Percentiles rank a stretch among this genome's conserved stretches.
These are phyloP conservation scores for Delonix regia DNA, from an alignment of 306 rosid species.

Conservation along the genomic window DNA sequence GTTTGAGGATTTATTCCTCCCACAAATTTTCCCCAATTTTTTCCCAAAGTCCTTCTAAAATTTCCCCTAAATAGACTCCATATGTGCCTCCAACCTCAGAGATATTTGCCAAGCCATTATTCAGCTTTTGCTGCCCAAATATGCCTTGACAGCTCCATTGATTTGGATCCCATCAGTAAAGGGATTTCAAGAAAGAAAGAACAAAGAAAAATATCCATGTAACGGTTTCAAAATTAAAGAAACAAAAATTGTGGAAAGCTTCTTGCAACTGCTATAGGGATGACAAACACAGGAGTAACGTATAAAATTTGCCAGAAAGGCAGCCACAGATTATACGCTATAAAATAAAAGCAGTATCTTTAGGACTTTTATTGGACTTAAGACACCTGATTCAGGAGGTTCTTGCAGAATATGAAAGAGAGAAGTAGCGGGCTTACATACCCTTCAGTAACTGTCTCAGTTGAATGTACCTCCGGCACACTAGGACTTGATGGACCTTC, in stretches of 20 bases:
- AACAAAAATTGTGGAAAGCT: background rate
- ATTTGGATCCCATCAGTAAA: background rate
- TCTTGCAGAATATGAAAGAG: constrained; percentile 9
- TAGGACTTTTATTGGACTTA: background rate
- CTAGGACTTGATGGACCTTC: constrained; percentile 32
- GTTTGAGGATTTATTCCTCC: background rate
- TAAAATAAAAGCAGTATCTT: background rate
- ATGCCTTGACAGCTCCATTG: background rate
- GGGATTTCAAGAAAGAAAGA: constrained; percentile 7
- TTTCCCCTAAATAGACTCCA: background rate
- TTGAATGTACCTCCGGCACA: constrained; percentile 38
- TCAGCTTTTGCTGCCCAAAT: background rate
- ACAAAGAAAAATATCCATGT: background rate
- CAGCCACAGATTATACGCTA: background rate
- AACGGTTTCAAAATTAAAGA: background rate
- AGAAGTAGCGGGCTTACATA: constrained; percentile 45
- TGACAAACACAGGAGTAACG: too few relatives aligned
- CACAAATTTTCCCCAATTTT: background rate
- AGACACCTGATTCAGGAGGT: background rate
- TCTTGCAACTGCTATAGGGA: background rate
- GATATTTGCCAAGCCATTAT: background rate
- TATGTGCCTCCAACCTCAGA: background rate
- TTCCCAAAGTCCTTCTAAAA: background rate
- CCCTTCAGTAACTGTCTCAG: constrained; percentile 41
- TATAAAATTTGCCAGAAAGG: background rate